These are phyloP conservation scores for Ascobolus immersus DNA, from an alignment of 495 filamentous ascomycete species.

Conservation along the genomic window DNA sequence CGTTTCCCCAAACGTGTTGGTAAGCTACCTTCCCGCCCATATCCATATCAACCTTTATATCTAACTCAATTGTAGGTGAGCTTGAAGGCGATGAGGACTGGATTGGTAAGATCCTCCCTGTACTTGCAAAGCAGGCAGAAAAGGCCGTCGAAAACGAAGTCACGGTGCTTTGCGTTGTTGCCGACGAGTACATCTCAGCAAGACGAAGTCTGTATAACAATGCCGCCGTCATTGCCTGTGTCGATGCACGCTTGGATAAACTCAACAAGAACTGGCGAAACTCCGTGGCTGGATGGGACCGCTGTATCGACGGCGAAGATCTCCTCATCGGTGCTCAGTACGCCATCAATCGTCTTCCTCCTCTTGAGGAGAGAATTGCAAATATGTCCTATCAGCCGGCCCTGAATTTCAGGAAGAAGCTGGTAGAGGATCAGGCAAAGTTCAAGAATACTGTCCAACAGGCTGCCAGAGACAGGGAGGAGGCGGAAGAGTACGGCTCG, in stretches of 20 bases:
- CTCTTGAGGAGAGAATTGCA: background rate
- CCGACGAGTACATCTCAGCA: too few species aligned
- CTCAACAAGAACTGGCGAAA: conserved; percentile 7
- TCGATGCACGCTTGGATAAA: conserved; percentile 6
- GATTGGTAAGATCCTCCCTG: conserved; percentile 4
- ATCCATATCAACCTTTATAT: background rate
- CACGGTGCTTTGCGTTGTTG: conserved; percentile 7
- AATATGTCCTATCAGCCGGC: conserved; percentile 4
- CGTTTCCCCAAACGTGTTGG: conserved; percentile 45
- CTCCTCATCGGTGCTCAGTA: background rate
- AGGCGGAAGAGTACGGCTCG: conserved; percentile 5
- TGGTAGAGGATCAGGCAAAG: conserved; percentile 7
- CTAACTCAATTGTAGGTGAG: conserved; percentile 1
- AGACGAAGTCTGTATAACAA: conserved; percentile 11
- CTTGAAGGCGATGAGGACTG: conserved; percentile 8
- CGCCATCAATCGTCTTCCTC: background rate
- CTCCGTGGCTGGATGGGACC: conserved; percentile 4
- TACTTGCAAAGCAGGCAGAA: too few species aligned
- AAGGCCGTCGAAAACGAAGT: conserved; percentile 5
- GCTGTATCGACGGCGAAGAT: background rate
- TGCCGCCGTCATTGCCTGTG: conserved; percentile 5
- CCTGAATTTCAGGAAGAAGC: conserved; percentile 5
- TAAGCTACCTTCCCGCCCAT: conserved; percentile 16
- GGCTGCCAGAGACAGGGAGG: conserved; percentile 3
- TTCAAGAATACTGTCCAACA: conserved; percentile 7